These are phyloP conservation scores for Suaeda aralocaspica DNA, from an alignment of 148 eudicot genomes.

Conservation along the genomic window DNA sequence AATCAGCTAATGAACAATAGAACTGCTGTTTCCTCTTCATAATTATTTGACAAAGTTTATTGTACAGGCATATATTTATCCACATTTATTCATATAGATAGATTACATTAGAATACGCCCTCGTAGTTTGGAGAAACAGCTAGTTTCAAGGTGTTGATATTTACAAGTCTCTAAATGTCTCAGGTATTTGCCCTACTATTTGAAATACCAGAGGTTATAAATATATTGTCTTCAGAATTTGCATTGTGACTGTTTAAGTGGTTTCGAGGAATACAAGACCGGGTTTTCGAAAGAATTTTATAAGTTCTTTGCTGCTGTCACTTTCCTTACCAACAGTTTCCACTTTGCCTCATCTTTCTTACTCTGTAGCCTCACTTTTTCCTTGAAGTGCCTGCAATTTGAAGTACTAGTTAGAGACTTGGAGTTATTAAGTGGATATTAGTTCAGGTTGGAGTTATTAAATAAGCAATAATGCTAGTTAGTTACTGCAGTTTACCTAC, in stretches of 20 bases:
- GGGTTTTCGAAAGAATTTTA: conserved; percentile 27
- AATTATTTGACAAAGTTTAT: neutral
- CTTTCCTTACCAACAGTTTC: conserved; percentile 61
- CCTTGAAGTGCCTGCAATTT: conserved; percentile 45
- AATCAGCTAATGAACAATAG: neutral
- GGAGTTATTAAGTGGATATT: too few species aligned
- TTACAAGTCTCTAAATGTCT: neutral
- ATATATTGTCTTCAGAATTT: neutral
- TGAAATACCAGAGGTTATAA: neutral
- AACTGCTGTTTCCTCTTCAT: neutral
- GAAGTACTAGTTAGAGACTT: neutral
- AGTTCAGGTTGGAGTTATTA: too few species aligned
- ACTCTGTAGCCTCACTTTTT: conserved; percentile 49
- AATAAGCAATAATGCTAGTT: neutral
- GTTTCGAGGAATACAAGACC: conserved; percentile 18
- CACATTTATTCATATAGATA: neutral
- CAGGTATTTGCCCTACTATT: neutral
- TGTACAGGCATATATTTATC: conserved; percentile 4
- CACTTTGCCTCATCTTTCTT: conserved; percentile 75
- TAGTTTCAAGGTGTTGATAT: neutral
- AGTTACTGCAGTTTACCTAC: conserved; percentile 57
- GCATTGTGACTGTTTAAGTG: neutral
- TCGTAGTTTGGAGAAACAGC: too few species aligned
- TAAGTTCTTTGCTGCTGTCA: conserved; percentile 52
- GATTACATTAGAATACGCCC: neutral